Evolutionary conservation across 768 basidiomycete genomes (phyloP).

Genomic region (Porphyrellus cyaneotinctus): DNA sequence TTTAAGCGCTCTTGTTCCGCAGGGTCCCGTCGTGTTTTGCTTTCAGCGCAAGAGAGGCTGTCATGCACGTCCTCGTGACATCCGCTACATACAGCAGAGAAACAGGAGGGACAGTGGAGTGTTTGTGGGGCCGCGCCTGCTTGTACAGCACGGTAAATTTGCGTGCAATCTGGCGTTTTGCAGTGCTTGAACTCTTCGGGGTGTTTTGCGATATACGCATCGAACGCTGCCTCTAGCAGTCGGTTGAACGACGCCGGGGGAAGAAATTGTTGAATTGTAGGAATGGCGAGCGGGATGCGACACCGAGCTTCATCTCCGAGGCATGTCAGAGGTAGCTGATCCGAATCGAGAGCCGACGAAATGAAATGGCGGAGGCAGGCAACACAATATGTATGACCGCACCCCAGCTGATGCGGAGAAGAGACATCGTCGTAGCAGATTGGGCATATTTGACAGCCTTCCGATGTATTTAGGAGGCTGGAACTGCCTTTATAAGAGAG

Average conservation of each 20-base stretch:
- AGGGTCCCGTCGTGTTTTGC: slow-evolving; percentile 27
- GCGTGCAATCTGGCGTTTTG: slow-evolving; percentile 73
- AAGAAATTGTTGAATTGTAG: slow-evolving; percentile 48
- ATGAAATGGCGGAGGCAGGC: slow-evolving; percentile 58
- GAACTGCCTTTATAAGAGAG: slow-evolving; percentile 33
- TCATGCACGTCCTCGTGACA: slow-evolving; percentile 64
- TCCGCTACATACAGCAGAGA: slow-evolving; percentile 56
- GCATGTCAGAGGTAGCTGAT: slow-evolving; percentile 63
- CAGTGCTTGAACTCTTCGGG: slow-evolving; percentile 66
- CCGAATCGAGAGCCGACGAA: slow-evolving; percentile 48
- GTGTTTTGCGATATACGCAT: slow-evolving; percentile 51
- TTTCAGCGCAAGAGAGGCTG: slow-evolving; percentile 54
- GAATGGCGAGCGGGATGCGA: slow-evolving; percentile 47
- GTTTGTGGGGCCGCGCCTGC: slow-evolving; percentile 32
- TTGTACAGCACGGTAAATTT: slow-evolving; percentile 58
- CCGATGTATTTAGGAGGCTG: not conserved
- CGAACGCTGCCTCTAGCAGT: slow-evolving; percentile 53
- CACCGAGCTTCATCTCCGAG: slow-evolving; percentile 64
- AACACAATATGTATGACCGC: slow-evolving; percentile 66
- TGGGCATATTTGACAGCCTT: slow-evolving; percentile 38
- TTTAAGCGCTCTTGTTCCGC: slow-evolving; percentile 52
- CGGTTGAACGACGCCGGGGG: slow-evolving; percentile 49
- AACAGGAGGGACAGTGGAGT: slow-evolving; percentile 67
- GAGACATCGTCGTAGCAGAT: slow-evolving; percentile 46
- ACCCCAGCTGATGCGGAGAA: slow-evolving; percentile 48